Evolutionary conservation across 192 early-diverging fungal species (phyloP).

Genomic region (Entomortierella chlamydospora): DNA sequence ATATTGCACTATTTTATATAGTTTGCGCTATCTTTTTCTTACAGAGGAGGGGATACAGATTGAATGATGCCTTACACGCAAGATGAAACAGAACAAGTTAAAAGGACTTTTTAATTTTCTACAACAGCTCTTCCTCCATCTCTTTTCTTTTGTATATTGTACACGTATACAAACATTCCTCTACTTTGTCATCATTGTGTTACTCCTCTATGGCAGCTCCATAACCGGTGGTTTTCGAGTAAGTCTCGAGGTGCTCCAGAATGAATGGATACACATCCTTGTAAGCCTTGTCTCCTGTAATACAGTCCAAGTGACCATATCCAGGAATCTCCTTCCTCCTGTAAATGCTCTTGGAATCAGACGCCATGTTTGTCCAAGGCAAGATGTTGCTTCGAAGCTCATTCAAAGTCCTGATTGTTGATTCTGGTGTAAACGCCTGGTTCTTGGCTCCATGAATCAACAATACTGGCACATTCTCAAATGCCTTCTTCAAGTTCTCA

Average conservation of each 20-base stretch:
- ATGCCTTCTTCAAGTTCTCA: slow-evolving; percentile 37
- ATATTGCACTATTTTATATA: too few species aligned
- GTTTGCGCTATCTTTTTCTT: too few species aligned
- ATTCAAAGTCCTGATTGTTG: slow-evolving; percentile 36
- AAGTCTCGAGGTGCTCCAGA: slow-evolving; percentile 20
- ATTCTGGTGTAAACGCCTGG: slow-evolving; percentile 43
- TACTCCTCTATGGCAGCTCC: slow-evolving; percentile 16
- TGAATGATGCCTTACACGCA: too few species aligned
- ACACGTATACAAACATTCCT: too few species aligned
- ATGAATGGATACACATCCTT: slow-evolving; percentile 46
- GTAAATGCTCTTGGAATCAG: slow-evolving; percentile 42
- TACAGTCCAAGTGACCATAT: slow-evolving; percentile 52
- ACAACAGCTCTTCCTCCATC: too few species aligned
- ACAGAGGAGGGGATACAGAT: too few species aligned
- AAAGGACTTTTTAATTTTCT: too few species aligned
- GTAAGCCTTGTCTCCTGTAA: slow-evolving; percentile 39
- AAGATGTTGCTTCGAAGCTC: slow-evolving; percentile 24
- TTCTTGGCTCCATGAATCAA: slow-evolving; percentile 57
- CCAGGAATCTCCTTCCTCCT: slow-evolving; percentile 35
- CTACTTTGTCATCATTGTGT: not conserved
- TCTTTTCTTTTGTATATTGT: not conserved
- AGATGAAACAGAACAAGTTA: too few species aligned
- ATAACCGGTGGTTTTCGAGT: slow-evolving; percentile 32
- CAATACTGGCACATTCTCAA: slow-evolving; percentile 46
- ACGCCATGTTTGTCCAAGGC: slow-evolving; percentile 33